Evolutionary conservation across 1,139 yeast species (phyloP).

Genomic region (Pichia sp.): DNA sequence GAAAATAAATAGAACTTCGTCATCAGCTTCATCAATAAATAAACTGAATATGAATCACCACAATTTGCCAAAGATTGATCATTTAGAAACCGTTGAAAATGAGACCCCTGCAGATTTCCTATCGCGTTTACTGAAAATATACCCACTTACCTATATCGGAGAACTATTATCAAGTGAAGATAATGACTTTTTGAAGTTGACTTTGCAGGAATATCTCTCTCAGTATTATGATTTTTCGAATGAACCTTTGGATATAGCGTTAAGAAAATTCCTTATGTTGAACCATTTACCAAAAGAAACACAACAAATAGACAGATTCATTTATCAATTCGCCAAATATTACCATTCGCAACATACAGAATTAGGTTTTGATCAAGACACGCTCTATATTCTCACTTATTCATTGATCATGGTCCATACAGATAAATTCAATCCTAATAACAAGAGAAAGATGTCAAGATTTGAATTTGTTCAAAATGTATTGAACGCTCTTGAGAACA

Average conservation of each 20-base stretch:
- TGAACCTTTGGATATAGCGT: conserved; percentile 61
- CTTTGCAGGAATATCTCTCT: conserved; percentile 38
- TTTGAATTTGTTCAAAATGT: conserved; percentile 55
- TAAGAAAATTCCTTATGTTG: conserved; percentile 54
- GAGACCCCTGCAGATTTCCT: conserved; percentile 24
- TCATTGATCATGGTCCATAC: conserved; percentile 68
- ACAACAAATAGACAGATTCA: conserved; percentile 67
- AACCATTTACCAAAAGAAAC: conserved; percentile 64
- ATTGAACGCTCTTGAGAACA: conserved; percentile 41
- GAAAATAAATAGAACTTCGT: conserved; percentile 19
- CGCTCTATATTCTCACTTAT: conserved; percentile 54
- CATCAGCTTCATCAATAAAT: conserved; percentile 6
- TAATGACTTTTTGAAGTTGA: conserved; percentile 25
- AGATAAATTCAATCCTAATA: conserved; percentile 62
- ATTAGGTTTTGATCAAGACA: conserved; percentile 43
- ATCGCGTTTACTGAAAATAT: conserved; percentile 21
- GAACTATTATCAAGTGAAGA: conserved; percentile 23
- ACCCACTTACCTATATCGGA: conserved; percentile 24
- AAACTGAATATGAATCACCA: neutral
- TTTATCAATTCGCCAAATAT: conserved; percentile 51
- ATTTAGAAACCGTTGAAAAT: conserved; percentile 11
- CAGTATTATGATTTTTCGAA: conserved; percentile 44
- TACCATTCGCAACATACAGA: conserved; percentile 41
- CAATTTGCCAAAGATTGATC: conserved; percentile 11
- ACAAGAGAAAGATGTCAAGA: conserved; percentile 62